A percentile compares a stretch with the other conserved stretches of the same genome.
Evolutionary conservation across 1,284 basidiomycete genomes (phyloP).

Genomic region (Neonothopanus nambi): DNA sequence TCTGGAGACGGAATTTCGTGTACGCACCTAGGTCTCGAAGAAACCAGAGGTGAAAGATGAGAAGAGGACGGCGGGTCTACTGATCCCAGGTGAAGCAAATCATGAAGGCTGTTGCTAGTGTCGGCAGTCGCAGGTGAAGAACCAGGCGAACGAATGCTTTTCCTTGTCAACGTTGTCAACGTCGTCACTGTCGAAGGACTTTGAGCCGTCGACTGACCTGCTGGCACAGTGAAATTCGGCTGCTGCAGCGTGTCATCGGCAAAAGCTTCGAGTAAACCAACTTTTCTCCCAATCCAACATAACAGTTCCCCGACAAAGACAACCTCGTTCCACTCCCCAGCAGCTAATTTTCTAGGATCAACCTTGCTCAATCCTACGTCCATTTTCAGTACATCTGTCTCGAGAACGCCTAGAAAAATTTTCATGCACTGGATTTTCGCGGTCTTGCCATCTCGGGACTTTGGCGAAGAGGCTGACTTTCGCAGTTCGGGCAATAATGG

Average conservation of each 20-base stretch:
- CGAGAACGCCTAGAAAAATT: conserved; percentile 74
- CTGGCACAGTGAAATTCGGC: background rate
- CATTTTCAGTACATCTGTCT: conserved; percentile 61
- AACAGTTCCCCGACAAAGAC: conserved; percentile 61
- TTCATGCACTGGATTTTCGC: conserved; percentile 62
- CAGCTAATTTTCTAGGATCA: conserved; percentile 62
- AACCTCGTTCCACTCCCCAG: conserved; percentile 63
- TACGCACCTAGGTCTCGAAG: conserved; percentile 39
- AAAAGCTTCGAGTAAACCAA: conserved; percentile 24
- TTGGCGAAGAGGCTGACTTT: conserved; percentile 35
- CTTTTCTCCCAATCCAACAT: conserved; percentile 59
- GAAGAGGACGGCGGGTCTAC: conserved; percentile 13
- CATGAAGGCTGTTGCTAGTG: conserved; percentile 24
- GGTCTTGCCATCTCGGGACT: conserved; percentile 33
- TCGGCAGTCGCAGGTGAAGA: conserved; percentile 11
- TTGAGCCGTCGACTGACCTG: conserved; percentile 8
- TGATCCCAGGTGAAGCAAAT: conserved; percentile 20
- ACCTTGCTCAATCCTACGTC: conserved; percentile 63
- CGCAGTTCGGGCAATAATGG: conserved; percentile 45
- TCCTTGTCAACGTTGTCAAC: conserved; percentile 1
- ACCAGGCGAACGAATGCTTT: background rate
- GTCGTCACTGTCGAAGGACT: conserved; percentile 19
- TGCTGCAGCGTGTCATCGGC: no score
- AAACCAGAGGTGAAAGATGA: conserved; percentile 17
- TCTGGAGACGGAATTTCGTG: conserved; percentile 39